These are phyloP conservation scores for Pseudogymnoascus sp. DNA, from an alignment of 2,329 filamentous ascomycete genomes.

Conservation along the genomic window DNA sequence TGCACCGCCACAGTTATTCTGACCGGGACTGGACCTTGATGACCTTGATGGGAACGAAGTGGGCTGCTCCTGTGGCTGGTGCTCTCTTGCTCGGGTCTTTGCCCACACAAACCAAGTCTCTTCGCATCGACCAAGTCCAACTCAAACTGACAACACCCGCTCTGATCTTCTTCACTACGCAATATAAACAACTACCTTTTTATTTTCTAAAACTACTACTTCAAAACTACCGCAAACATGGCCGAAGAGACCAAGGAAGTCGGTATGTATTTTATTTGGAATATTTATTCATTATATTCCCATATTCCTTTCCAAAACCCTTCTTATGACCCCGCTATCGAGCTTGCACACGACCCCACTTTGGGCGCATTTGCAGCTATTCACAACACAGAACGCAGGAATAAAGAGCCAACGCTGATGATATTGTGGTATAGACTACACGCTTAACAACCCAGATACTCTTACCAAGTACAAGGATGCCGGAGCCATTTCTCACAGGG, in stretches of 20 bases:
- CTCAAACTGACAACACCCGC: conserved; percentile 1
- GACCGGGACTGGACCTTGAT: not conserved
- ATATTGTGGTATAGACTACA: conserved; percentile 59
- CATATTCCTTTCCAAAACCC: conserved; percentile 24
- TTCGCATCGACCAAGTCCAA: not conserved
- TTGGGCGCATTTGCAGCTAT: conserved; percentile 16
- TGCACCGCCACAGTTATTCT: not conserved
- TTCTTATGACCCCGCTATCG: conserved; percentile 26
- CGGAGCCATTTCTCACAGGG: conserved; percentile 89
- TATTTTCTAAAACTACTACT: conserved; percentile 1
- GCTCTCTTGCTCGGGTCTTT: not conserved
- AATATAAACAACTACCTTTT: conserved; percentile 6
- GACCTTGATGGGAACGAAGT: not conserved
- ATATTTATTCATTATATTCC: conserved; percentile 20
- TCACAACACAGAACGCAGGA: conserved; percentile 15
- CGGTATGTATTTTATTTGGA: conserved; percentile 27
- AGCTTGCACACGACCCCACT: conserved; percentile 2
- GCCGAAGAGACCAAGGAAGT: conserved; percentile 34
- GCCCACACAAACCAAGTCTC: conserved; percentile 8
- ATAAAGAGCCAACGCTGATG: conserved; percentile 22
- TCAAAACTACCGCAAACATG: conserved; percentile 26
- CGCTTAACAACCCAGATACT: conserved; percentile 84
- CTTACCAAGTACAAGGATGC: conserved; percentile 99
- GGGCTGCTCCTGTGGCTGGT: not conserved
- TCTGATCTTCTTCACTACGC: not conserved